Evolutionary conservation across 345 rosid genomes (phyloP), one percentile per base, ranked within the genome.

Genomic region (Eutrema yunnanense): DNA sequence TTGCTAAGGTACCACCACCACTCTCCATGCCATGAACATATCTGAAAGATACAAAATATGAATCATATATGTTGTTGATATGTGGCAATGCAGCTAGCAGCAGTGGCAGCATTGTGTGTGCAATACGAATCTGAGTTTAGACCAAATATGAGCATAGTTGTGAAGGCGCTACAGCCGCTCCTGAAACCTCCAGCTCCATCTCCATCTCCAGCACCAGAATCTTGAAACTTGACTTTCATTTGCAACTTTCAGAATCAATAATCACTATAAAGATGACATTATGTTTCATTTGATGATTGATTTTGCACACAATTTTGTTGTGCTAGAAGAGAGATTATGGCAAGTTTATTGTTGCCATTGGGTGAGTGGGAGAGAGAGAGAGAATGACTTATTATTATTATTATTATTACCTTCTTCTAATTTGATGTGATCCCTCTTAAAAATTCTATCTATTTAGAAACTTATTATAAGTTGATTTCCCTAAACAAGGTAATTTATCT

Each of bases 91-190:
- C 87, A 93, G 97, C 76, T 90, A 89, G 98, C 98, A 67, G 94
- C 96, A 0, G 96, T 93, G 27, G 96, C 96, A 73, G 97, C 95
- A 52, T 79, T 93, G 74, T 89, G 96, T 34, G 92, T 93, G 81
- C 96, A 93, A 80, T 90, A 85, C 19, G 98, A 93, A 77, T 84
- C 98, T 29, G 98, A 88, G 75, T 93, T 93, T 71, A 86, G 96
- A 74, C 98, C 94, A 40, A 90, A 90, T 73, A 89, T 89, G 96
- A 93, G 97, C 84, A 90, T 89, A n/a, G 98, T 89, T 8, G 96
- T 93, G 43, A 93, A 90, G 85, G 96, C 96, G 49, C 83, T 93
- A 32, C 92, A 87, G 77, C 98, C 97, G 3, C 82, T 93, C 40
- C 72, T 86, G 54, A 85, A 88, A 78, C 67, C 89, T 58, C 88